Percentiles rank a stretch among this genome's conserved stretches.
Conservation (phyloP, 2,329 filamentous ascomycete species). For the Sarocladiaceae sp. region DNA sequence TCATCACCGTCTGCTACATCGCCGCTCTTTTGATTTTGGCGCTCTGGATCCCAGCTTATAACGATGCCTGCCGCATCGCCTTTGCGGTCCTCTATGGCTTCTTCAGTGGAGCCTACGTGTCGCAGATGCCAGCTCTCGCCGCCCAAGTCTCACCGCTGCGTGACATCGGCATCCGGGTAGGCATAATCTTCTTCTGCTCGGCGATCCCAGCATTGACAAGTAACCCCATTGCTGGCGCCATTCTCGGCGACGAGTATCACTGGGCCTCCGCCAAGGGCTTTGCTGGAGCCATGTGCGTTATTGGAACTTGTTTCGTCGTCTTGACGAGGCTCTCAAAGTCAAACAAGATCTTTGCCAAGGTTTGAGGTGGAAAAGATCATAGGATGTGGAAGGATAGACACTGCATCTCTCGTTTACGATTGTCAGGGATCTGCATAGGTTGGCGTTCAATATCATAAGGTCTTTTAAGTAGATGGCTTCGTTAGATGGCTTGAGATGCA, state of each 20-base stretch:
- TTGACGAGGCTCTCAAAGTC: constrained; percentile 11
- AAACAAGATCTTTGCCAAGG: neutral
- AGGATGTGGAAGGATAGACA: neutral
- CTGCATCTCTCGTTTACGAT: too few species aligned
- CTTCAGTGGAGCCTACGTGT: constrained; percentile 54
- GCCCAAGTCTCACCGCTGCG: constrained; percentile 28
- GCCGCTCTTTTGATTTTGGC: constrained; percentile 29
- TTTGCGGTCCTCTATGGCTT: constrained; percentile 59
- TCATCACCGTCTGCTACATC: constrained; percentile 37
- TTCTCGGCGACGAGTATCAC: constrained; percentile 18
- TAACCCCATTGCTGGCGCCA: constrained; percentile 50
- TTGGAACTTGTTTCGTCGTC: constrained; percentile 17
- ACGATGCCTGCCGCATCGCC: constrained; percentile 42
- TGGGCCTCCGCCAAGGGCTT: constrained; percentile 32
- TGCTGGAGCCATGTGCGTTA: constrained; percentile 23
- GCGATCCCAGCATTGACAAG: constrained; percentile 55
- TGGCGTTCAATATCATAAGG: constrained; percentile 1
- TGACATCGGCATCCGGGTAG: constrained; percentile 7
- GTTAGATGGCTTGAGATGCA: neutral
- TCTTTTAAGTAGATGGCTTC: neutral
- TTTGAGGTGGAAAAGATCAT: neutral
- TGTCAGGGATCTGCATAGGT: constrained; percentile 2
- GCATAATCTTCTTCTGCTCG: constrained; percentile 39
- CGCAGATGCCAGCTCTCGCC: constrained; percentile 50
- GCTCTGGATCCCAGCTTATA: constrained; percentile 32